Percentiles rank a stretch among this genome's conserved stretches.
These are phyloP conservation scores for Neoscytalidium dimidiatum DNA, from an alignment of 2,329 filamentous ascomycete species.

Conservation along the genomic window DNA sequence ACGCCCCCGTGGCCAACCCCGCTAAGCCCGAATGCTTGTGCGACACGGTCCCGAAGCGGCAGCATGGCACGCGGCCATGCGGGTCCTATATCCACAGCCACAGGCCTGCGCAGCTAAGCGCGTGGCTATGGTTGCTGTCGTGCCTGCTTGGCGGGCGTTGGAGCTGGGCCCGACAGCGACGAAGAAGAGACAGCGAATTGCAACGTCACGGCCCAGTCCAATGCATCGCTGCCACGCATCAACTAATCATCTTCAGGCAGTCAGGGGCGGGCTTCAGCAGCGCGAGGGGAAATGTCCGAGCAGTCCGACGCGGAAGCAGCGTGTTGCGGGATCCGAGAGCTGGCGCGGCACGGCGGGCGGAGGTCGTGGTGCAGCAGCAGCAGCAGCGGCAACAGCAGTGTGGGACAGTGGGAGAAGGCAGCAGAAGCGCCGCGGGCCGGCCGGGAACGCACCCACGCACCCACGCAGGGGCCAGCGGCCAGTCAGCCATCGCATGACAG, in stretches of 20 bases:
- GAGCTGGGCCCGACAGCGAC: neutral
- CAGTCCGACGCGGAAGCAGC: neutral
- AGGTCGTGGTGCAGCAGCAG: neutral
- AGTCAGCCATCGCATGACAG: neutral
- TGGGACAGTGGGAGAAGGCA: neutral
- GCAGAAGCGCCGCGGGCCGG: constrained; percentile 8
- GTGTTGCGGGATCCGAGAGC: neutral
- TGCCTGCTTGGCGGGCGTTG: neutral
- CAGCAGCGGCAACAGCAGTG: too few species aligned
- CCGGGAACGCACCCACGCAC: neutral
- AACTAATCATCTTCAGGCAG: neutral
- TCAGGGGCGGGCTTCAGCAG: neutral
- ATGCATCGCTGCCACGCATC: constrained; percentile 1
- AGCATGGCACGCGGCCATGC: neutral
- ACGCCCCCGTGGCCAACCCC: neutral
- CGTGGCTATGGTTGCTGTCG: neutral
- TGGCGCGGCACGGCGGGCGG: neutral
- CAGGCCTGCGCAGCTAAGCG: neutral
- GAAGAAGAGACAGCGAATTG: neutral
- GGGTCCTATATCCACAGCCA: neutral
- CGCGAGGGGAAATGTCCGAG: neutral
- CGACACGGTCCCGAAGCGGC: neutral
- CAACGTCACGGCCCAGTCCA: neutral
- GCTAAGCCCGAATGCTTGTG: neutral
- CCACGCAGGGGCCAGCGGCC: neutral